A percentile compares a stretch with the other conserved stretches of the same genome.
Conservation (phyloP, 495 filamentous ascomycete genomes). For the Penicillium lagena region DNA sequence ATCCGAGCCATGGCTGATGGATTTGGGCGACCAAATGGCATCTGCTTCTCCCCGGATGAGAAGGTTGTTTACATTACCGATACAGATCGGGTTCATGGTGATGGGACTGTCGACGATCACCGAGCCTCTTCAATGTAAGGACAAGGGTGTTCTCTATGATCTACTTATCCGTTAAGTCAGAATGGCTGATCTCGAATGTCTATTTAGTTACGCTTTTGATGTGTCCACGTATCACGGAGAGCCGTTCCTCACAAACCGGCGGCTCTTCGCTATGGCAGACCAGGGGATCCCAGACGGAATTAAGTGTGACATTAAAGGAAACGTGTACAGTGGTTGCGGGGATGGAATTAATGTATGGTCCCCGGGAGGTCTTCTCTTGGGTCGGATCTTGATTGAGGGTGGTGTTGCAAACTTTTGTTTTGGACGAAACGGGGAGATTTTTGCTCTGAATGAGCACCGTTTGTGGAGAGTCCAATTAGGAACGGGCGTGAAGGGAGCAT, state of each 20-base stretch:
- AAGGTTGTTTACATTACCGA: constrained; percentile 49
- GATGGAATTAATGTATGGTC: constrained; percentile 61
- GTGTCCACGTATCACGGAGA: constrained; percentile 9
- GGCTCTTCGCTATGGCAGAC: constrained; percentile 53
- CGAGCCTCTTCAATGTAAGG: constrained; percentile 19
- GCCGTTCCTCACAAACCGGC: constrained; percentile 40
- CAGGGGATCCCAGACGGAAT: constrained; percentile 53
- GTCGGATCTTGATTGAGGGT: constrained; percentile 42
- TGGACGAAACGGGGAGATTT: constrained; percentile 33
- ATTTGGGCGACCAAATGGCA: constrained; percentile 50
- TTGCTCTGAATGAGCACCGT: constrained; percentile 32
- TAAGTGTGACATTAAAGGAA: constrained; percentile 52
- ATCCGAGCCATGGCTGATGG: constrained; percentile 50
- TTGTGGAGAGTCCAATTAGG: constrained; percentile 32
- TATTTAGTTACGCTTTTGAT: constrained; percentile 25
- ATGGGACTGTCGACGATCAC: constrained; percentile 17
- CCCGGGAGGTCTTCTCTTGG: constrained; percentile 48
- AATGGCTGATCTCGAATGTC: background rate
- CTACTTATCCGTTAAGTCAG: background rate
- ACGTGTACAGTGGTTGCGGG: constrained; percentile 54
- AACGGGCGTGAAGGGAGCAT: constrained; percentile 22
- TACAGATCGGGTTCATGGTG: constrained; percentile 38
- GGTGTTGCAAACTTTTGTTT: constrained; percentile 42
- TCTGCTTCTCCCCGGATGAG: constrained; percentile 50
- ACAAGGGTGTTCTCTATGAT: background rate